A percentile compares a stretch with the other conserved stretches of the same genome.
Conservation (phyloP, 257 asterid species). For the Plectranthus barbatus region DNA sequence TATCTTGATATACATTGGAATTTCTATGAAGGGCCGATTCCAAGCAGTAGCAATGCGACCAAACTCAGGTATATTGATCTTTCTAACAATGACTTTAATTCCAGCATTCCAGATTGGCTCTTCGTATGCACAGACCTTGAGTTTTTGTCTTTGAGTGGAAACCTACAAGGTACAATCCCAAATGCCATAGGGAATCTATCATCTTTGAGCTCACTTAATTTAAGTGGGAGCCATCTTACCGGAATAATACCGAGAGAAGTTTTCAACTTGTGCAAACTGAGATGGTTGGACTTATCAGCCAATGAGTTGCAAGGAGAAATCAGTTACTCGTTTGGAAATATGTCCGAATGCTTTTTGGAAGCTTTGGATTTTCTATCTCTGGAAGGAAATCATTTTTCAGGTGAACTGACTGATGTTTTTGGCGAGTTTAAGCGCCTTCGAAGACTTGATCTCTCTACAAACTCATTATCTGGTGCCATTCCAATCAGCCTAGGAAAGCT, state of each 20-base stretch:
- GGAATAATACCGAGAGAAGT: conserved; percentile 6
- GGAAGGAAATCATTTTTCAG: neutral
- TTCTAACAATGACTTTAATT: neutral
- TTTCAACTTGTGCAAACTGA: neutral
- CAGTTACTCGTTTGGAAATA: neutral
- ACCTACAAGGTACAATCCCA: conserved; percentile 21
- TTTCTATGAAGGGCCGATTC: neutral
- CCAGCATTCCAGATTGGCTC: conserved; percentile 20
- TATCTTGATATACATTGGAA: neutral
- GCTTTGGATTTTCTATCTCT: neutral
- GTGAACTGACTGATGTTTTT: neutral
- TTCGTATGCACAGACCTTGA: conserved; percentile 1
- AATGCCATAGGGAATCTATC: conserved; percentile 18
- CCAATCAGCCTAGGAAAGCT: neutral
- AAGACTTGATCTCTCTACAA: neutral
- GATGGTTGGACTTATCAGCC: neutral
- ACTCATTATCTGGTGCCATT: neutral
- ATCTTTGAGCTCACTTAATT: conserved; percentile 4
- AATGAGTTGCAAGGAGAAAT: neutral
- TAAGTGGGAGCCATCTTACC: conserved; percentile 13
- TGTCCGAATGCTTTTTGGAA: neutral
- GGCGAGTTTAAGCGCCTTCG: conserved; percentile 14
- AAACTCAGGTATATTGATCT: conserved; percentile 13
- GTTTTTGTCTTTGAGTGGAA: neutral
- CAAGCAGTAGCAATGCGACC: conserved; percentile 6